phyloP scores from a whole-genome alignment of 371 early-diverging fungal genomes.

The Ordospora colligata region DNA sequence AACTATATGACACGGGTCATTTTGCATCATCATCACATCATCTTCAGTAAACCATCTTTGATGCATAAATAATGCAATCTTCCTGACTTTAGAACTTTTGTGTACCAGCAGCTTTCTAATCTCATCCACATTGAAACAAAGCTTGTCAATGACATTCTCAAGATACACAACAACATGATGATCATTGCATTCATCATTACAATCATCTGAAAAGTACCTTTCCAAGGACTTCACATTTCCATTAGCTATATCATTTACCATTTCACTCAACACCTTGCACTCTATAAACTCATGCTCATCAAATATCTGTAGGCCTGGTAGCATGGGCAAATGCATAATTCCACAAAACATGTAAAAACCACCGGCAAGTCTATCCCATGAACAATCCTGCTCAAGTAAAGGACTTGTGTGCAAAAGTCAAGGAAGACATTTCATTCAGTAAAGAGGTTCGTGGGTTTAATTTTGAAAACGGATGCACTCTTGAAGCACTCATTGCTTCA shows the following conservation, averaged over 20 bases:
- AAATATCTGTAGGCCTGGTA: conserved; percentile 1
- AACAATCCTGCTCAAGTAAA: not conserved
- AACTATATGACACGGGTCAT: conserved; percentile 3
- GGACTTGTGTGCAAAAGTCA: not conserved
- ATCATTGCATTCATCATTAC: not conserved
- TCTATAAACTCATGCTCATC: not conserved
- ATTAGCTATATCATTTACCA: not conserved
- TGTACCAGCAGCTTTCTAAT: not conserved
- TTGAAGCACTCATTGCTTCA: conserved; percentile 38
- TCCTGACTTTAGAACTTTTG: not conserved
- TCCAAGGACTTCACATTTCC: not conserved
- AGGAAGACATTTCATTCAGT: conserved; percentile 28
- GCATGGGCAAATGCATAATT: not conserved
- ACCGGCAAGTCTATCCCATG: not conserved
- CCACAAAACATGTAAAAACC: not conserved
- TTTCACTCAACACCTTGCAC: not conserved
- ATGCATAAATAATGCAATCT: not conserved
- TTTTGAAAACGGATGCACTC: conserved; percentile 35
- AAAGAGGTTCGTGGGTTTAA: conserved; percentile 39
- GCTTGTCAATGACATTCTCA: not conserved
- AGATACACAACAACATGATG: not conserved
- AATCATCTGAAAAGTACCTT: not conserved
- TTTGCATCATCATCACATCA: not conserved
- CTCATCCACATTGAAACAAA: not conserved
- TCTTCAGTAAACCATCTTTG: not conserved